Evolutionary conservation across 2,329 filamentous ascomycete genomes (phyloP), one percentile per base, ranked within the genome.

Genomic region (Penicillium sp.): DNA sequence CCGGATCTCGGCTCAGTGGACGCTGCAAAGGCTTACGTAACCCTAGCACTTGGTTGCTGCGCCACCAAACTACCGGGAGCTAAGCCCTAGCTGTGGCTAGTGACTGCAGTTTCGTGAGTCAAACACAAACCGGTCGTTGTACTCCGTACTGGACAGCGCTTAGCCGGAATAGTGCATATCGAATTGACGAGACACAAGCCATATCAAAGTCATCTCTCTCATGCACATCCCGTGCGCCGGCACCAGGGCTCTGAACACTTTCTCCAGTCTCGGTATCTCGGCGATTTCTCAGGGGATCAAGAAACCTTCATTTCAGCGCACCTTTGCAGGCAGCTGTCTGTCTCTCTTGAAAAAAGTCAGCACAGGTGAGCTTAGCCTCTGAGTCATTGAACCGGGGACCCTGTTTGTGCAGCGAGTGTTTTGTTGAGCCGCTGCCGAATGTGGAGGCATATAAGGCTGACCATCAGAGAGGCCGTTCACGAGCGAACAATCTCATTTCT

Each of bases 51-150:
- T 31, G 2, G 12, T 31, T 35, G 20, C 49, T 50, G 49, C 55
- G 41, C 52, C 52, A 45, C 52, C 10, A 1, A 43, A n/a, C 17
- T 4, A 11, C 14, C 45, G 34, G 41, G 17, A 35, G 43, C 54
- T 55, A 28, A 57, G 64, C 63, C 61, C 55, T 54, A 54, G 25
- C 5, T 63, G 65, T 64, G 66, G 66, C 66, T 66, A 49, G 28
- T 34, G 20, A 34, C 49, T 34, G 48, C 54, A 50, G 53, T 43
- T 50, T 55, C 60, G 49, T 59, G 58, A 62, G 63, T 64, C 64
- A 66, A 66, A 67, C 66, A 67, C 51, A 59, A 62, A 60, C 17
- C 5, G 22, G 49, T 47, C 20, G 31, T 28, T 31, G 31, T 20
- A 20, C 20, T 20, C 20, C 20, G 20, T 20, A 31, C 31, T 56